These are phyloP conservation scores for Physaria fendleri DNA, from an alignment of 345 rosid species.

Conservation along the genomic window DNA sequence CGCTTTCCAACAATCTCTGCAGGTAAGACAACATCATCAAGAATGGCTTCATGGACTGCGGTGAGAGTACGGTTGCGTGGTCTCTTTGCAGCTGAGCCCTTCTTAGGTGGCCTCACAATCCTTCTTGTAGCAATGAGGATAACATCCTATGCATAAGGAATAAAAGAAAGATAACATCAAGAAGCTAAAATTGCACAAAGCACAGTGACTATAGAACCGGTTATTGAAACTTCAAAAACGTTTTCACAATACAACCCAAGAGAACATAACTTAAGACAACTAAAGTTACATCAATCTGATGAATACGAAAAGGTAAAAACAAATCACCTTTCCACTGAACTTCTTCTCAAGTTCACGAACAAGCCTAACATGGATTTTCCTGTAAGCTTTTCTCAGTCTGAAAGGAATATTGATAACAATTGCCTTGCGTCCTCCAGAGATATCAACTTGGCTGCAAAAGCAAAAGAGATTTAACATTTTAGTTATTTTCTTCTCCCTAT, in stretches of 20 bases:
- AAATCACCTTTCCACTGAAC: conserved; percentile 76
- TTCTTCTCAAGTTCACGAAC: conserved; percentile 90
- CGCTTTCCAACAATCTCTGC: conserved; percentile 98
- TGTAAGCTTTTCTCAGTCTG: conserved; percentile 71
- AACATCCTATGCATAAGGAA: conserved; percentile 45
- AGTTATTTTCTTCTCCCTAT: background rate
- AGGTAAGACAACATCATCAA: conserved; percentile 80
- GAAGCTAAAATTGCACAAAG: background rate
- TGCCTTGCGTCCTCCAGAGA: conserved; percentile 69
- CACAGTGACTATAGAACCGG: background rate
- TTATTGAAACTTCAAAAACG: background rate
- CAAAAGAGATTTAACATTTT: background rate
- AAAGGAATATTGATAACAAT: conserved; percentile 70
- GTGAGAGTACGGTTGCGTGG: conserved; percentile 91
- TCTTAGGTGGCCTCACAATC: conserved; percentile 83
- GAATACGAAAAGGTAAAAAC: background rate
- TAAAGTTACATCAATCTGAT: background rate
- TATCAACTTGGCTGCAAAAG: conserved; percentile 63
- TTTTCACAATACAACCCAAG: background rate
- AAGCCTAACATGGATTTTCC: conserved; percentile 75
- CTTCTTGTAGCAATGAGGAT: conserved; percentile 71
- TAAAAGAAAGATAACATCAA: background rate
- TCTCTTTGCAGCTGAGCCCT: conserved; percentile 81
- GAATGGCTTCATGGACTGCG: conserved; percentile 72
- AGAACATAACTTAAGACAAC: background rate